Conservation (phyloP, 2,329 filamentous ascomycete genomes). For the Phialophora tarda region DNA sequence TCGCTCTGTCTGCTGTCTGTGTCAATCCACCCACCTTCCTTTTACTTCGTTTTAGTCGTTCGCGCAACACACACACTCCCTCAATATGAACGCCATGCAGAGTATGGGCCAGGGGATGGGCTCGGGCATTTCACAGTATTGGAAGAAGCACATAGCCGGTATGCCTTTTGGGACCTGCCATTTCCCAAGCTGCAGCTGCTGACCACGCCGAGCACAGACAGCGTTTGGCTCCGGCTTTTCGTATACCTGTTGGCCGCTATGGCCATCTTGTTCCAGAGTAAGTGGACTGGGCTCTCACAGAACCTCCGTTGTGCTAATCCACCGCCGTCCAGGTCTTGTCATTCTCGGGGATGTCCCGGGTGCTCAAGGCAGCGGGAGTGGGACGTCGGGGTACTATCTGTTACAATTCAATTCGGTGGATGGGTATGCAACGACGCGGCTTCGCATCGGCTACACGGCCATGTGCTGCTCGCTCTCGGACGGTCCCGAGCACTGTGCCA, state of each 20-base stretch:
- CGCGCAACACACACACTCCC: neutral
- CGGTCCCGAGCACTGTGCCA: constrained; percentile 20
- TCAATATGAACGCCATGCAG: neutral
- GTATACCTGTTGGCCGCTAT: neutral
- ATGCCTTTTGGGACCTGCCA: neutral
- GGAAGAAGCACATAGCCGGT: neutral
- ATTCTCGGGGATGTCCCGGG: neutral
- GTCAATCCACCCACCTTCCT: neutral
- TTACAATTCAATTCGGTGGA: neutral
- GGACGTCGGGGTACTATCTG: neutral
- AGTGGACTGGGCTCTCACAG: neutral
- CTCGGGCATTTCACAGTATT: neutral
- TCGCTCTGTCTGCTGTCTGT: neutral
- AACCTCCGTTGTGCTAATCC: neutral
- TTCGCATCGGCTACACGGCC: constrained; percentile 21
- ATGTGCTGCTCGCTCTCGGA: constrained; percentile 21
- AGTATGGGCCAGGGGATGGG: neutral
- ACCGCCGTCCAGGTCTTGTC: neutral
- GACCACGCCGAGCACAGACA: neutral
- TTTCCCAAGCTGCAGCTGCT: neutral
- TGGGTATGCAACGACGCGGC: constrained; percentile 8
- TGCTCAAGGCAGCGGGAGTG: neutral
- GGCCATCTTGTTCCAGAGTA: neutral
- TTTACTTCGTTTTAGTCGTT: neutral
- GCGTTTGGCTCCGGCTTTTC: neutral